Percentiles rank a stretch among this genome's conserved stretches.
These are phyloP conservation scores for Geranium rotundifolium DNA, from an alignment of 345 rosid genomes.

Conservation along the genomic window DNA sequence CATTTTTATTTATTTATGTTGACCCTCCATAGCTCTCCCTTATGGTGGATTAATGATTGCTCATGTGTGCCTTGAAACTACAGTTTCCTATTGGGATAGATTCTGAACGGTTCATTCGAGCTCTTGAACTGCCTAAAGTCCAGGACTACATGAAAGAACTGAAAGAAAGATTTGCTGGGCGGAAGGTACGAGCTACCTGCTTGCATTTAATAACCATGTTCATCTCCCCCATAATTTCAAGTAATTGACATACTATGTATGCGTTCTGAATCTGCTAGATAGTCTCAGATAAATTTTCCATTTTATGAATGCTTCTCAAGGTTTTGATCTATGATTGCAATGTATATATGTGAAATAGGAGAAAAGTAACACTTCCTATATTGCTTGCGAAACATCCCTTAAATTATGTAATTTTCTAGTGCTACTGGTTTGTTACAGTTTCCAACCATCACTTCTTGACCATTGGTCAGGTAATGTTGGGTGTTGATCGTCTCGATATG, in stretches of 20 bases:
- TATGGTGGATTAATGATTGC: neutral
- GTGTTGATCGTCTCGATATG: slow-evolving; percentile 99
- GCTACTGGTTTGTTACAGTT: neutral
- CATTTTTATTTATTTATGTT: neutral
- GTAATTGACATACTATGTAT: neutral
- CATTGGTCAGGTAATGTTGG: slow-evolving; percentile 82
- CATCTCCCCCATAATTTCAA: neutral
- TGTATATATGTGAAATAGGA: neutral
- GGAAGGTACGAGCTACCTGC: slow-evolving; percentile 45
- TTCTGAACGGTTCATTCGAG: slow-evolving; percentile 72
- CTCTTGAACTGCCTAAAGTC: slow-evolving; percentile 55
- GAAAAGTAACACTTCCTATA: no score
- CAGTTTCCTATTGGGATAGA: slow-evolving; percentile 99
- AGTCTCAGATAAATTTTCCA: neutral
- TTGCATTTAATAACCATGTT: neutral
- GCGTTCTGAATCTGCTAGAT: neutral
- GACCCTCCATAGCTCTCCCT: neutral
- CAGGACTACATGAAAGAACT: slow-evolving; percentile 70
- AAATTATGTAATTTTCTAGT: no score
- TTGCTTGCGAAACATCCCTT: no score
- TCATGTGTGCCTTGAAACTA: slow-evolving; percentile 12
- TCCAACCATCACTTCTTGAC: neutral
- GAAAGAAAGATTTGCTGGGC: slow-evolving; percentile 85
- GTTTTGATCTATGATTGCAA: no score
- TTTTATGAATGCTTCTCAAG: neutral